Evolutionary conservation across 1,139 yeast species (phyloP).

Genomic region (Yamadazyma siamensis): DNA sequence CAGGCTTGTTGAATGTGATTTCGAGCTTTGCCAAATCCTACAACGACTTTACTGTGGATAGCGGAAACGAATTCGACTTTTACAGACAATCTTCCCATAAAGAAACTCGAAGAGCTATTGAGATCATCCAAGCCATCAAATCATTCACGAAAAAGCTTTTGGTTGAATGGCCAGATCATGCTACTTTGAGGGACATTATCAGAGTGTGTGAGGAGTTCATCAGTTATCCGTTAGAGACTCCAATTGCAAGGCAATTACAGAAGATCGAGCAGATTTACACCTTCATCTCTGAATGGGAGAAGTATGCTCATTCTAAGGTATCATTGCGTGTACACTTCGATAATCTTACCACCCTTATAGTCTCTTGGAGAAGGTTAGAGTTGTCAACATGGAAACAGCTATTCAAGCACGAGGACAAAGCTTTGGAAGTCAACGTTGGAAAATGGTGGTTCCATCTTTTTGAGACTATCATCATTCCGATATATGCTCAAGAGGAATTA

Average conservation of each 20-base stretch:
- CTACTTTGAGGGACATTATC: conserved; percentile 68
- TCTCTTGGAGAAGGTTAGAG: conserved; percentile 88
- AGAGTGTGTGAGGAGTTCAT: conserved; percentile 69
- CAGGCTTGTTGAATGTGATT: conserved; percentile 44
- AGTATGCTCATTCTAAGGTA: conserved; percentile 79
- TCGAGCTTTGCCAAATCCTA: conserved; percentile 29
- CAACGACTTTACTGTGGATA: conserved; percentile 16
- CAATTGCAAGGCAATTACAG: conserved; percentile 74
- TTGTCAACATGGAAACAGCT: conserved; percentile 81
- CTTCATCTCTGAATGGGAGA: conserved; percentile 87
- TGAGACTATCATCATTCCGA: conserved; percentile 64
- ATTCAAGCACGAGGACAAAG: conserved; percentile 62
- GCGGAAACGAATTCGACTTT: conserved; percentile 48
- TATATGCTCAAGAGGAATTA: conserved; percentile 25
- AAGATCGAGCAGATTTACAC: conserved; percentile 87
- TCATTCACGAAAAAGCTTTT: conserved; percentile 47
- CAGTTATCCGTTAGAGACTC: conserved; percentile 58
- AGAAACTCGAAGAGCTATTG: conserved; percentile 62
- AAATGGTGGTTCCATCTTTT: conserved; percentile 91
- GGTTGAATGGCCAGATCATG: conserved; percentile 92
- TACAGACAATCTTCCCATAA: conserved; percentile 62
- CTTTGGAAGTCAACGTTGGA: conserved; percentile 53
- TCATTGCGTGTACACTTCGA: conserved; percentile 57
- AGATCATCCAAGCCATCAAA: conserved; percentile 47
- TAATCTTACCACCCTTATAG: conserved; percentile 63